Conservation (phyloP, 2,329 filamentous ascomycete species). For the Aspergillus bombycis region DNA sequence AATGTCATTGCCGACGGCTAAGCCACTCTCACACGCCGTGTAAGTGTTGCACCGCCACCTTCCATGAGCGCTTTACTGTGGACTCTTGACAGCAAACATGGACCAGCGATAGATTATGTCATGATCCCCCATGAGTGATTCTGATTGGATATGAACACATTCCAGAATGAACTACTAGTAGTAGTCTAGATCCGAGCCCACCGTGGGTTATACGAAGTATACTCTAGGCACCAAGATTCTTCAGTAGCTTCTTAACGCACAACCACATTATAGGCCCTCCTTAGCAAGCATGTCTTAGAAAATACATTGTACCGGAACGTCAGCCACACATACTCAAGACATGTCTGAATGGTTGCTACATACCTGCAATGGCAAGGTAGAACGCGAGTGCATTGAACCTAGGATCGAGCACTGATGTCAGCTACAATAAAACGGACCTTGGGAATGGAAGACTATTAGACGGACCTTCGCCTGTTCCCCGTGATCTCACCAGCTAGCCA, state of each 20-base stretch:
- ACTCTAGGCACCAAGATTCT: slow-evolving; percentile 11
- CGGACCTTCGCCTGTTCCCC: slow-evolving; percentile 58
- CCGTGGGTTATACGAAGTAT: background rate
- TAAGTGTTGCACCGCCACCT: slow-evolving; percentile 22
- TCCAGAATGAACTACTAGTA: background rate
- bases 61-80: background rate
- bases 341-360: slow-evolving; percentile 18
- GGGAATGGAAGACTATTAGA: background rate
- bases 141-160: background rate
- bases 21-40: slow-evolving; percentile 16
- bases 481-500: slow-evolving; percentile 61
- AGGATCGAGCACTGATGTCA: slow-evolving; percentile 21
- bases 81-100: background rate
- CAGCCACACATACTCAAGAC: slow-evolving; percentile 1
- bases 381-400: slow-evolving; percentile 68
- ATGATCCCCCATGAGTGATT: background rate
- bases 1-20: slow-evolving; percentile 6
- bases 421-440: background rate
- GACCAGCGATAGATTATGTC: background rate
- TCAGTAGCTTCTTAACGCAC: background rate
- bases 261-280: slow-evolving; percentile 44
- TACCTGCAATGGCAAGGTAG: slow-evolving; percentile 68
- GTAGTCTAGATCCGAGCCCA: background rate
- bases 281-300: slow-evolving; percentile 55
- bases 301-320: background rate